Evolutionary conservation across 75 land plant species (phyloP).

Genomic region (Sequoia sempervirens): DNA sequence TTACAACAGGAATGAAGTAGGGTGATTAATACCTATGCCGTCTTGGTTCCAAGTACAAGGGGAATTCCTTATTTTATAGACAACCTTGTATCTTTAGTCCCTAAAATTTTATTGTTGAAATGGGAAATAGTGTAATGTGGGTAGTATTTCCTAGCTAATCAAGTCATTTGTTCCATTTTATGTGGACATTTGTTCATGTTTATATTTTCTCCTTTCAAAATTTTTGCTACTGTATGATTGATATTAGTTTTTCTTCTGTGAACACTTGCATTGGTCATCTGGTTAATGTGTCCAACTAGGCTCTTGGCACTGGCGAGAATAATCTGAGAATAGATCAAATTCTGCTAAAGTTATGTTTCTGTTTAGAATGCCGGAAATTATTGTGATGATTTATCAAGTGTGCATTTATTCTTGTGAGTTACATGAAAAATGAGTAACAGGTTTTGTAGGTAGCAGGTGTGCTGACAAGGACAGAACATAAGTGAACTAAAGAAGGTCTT

Average conservation of each 20-base stretch:
- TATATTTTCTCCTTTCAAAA: not conserved
- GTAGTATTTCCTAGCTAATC: not conserved
- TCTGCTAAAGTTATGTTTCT: too few relatives aligned
- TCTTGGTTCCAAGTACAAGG: not conserved
- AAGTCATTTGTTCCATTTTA: too few relatives aligned
- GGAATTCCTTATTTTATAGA: not conserved
- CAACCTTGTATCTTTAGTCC: not conserved
- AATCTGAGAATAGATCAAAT: not conserved
- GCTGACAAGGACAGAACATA: too few relatives aligned
- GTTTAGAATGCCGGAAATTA: too few relatives aligned
- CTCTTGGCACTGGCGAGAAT: not conserved
- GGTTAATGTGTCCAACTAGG: not conserved
- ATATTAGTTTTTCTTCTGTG: too few relatives aligned
- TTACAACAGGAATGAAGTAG: not conserved
- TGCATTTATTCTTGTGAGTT: too few relatives aligned
- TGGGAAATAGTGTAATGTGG: not conserved
- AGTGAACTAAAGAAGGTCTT: too few relatives aligned
- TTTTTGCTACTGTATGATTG: not conserved
- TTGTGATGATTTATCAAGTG: too few relatives aligned
- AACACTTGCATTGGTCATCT: not conserved
- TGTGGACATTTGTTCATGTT: too few relatives aligned
- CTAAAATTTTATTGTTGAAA: too few relatives aligned
- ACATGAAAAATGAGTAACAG: too few relatives aligned
- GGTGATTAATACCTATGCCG: not conserved
- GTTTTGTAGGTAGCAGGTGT: too few relatives aligned